Evolutionary conservation across 257 asterid species (phyloP).

Genomic region (Forsythia suspensa): DNA sequence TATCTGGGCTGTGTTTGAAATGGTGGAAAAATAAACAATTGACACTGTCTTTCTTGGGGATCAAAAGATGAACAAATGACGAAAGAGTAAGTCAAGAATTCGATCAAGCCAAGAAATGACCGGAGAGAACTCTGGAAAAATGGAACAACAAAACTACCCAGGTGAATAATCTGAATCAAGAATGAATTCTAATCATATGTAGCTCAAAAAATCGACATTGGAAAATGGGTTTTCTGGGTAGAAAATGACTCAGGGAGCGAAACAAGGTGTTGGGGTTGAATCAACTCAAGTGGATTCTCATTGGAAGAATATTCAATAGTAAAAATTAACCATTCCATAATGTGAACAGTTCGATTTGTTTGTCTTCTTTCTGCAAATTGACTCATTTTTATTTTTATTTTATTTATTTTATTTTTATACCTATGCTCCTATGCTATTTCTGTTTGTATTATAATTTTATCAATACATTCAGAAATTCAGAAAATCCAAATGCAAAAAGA

Average conservation of each 20-base stretch:
- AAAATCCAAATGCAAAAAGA: neutral
- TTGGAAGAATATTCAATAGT: neutral
- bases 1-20: conserved; percentile 6
- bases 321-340: neutral
- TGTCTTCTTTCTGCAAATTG: neutral
- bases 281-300: neutral
- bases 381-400: neutral
- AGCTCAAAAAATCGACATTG: neutral
- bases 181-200: neutral
- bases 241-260: neutral
- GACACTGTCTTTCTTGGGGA: conserved; percentile 2
- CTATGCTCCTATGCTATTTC: neutral
- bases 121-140: neutral
- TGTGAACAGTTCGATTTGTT: neutral
- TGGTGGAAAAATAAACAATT: conserved; percentile 7
- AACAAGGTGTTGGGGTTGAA: neutral
- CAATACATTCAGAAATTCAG: neutral
- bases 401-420: no score
- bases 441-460: neutral
- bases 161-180: neutral
- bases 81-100: conserved; percentile 9
- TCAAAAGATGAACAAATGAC: conserved; percentile 2
- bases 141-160: neutral
- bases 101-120: neutral
- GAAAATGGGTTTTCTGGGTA: neutral